Conservation (phyloP, 306 rosid species). For the Luffa aegyptiaca region DNA sequence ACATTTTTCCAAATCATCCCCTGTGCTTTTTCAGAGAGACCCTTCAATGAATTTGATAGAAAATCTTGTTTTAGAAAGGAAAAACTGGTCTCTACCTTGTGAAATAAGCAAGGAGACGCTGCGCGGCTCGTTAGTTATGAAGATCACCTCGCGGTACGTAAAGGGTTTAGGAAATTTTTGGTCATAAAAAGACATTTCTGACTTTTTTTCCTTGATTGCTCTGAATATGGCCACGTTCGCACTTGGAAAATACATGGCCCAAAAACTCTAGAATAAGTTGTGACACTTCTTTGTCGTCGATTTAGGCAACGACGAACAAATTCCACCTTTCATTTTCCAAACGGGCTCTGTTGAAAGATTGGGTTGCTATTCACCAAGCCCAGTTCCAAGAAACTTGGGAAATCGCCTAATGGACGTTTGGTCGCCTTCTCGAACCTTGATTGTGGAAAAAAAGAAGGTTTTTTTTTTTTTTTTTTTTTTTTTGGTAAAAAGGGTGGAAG, state of each 20-base stretch:
- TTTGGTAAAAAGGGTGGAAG: too few species aligned
- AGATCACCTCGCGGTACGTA: not conserved
- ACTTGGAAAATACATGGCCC: constrained; percentile 23
- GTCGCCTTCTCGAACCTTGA: too few species aligned
- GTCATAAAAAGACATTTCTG: not conserved
- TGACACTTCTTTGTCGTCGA: not conserved
- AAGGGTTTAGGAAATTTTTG: not conserved
- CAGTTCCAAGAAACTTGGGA: not conserved
- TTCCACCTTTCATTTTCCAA: not conserved
- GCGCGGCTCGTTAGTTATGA: not conserved
- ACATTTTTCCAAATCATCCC: not conserved
- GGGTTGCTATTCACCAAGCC: not conserved
- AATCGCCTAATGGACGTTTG: not conserved
- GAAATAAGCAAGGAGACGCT: not conserved
- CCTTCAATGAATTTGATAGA: not conserved
- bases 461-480: too few species aligned
- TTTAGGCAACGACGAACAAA: not conserved
- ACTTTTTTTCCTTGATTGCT: not conserved
- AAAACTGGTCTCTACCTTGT: not conserved
- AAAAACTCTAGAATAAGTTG: not conserved
- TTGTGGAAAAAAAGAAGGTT: too few species aligned
- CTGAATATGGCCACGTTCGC: constrained; percentile 29
- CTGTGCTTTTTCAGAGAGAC: not conserved
- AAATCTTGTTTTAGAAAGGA: not conserved
- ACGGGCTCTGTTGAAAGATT: not conserved